A percentile compares a stretch with the other conserved stretches of the same genome.
Conservation (phyloP, 148 eudicot genomes). For the Silene latifolia region DNA sequence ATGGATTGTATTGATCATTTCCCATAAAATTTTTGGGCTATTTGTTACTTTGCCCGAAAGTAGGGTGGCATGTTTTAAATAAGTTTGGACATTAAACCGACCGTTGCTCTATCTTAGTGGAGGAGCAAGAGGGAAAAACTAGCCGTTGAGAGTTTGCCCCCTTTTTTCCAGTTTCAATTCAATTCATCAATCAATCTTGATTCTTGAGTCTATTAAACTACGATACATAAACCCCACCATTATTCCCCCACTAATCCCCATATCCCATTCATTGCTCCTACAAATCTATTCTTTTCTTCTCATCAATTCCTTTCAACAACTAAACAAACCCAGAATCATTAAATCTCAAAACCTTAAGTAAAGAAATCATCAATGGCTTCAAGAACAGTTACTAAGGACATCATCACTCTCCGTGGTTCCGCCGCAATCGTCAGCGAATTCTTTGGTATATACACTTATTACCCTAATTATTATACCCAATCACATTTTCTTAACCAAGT, state of each 20-base stretch:
- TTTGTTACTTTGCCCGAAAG: too few relatives aligned
- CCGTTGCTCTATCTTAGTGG: slow-evolving; percentile 18
- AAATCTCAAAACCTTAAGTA: not conserved
- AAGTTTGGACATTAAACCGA: not conserved
- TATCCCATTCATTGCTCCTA: not conserved
- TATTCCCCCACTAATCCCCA: not conserved
- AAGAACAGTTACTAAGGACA: slow-evolving; percentile 71
- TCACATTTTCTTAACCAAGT: not conserved
- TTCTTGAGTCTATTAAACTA: not conserved
- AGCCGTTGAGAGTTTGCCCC: slow-evolving; percentile 21
- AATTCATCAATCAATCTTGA: not conserved
- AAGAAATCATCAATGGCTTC: slow-evolving; percentile 54
- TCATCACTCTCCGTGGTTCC: slow-evolving; percentile 92
- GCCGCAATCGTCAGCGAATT: slow-evolving; percentile 93
- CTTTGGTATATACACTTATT: slow-evolving; percentile 48
- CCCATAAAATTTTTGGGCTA: too few relatives aligned
- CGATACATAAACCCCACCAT: slow-evolving; percentile 9
- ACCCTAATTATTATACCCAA: not conserved
- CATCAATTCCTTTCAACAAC: not conserved
- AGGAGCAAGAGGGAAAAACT: slow-evolving; percentile 26
- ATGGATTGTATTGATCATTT: too few relatives aligned
- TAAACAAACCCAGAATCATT: slow-evolving; percentile 4
- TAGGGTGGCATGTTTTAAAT: not conserved
- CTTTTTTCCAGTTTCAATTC: not conserved
- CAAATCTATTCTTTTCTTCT: not conserved